phyloP scores from a whole-genome alignment of 495 filamentous ascomycete species.

The Stereocaulon alpinum region DNA sequence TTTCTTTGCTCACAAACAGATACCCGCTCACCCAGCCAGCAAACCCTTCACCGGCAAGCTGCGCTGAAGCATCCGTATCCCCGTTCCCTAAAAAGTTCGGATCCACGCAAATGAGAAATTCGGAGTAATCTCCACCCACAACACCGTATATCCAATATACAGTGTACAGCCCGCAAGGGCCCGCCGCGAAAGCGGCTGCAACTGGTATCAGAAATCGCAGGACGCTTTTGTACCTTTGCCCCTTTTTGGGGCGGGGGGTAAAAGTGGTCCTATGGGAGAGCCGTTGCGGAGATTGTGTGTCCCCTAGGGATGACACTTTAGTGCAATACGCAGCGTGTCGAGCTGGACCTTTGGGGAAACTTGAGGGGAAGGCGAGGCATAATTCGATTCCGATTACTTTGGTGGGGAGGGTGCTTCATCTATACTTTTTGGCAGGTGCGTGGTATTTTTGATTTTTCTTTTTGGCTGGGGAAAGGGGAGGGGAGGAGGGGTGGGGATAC shows the following conservation, averaged over 20 bases:
- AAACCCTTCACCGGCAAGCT: too few relatives aligned
- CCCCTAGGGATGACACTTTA: slow-evolving; percentile 63
- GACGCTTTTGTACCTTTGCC: slow-evolving; percentile 32
- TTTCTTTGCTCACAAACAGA: slow-evolving; percentile 96
- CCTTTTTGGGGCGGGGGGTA: too few relatives aligned
- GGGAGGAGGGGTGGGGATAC: slow-evolving; percentile 25
- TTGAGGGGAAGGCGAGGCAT: slow-evolving; percentile 48
- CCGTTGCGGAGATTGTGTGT: slow-evolving; percentile 89
- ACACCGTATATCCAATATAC: too few relatives aligned
- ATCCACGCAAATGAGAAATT: slow-evolving; percentile 98
- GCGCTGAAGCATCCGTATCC: slow-evolving; percentile 12
- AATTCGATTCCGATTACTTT: slow-evolving; percentile 99
- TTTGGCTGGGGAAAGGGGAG: not conserved
- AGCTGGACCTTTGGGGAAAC: slow-evolving; percentile 25
- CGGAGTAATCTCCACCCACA: slow-evolving; percentile 98
- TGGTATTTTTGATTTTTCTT: slow-evolving; percentile 13
- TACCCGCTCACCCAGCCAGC: not conserved
- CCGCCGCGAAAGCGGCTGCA: slow-evolving; percentile 90
- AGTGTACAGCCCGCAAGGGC: slow-evolving; percentile 91
- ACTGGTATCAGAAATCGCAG: slow-evolving; percentile 98
- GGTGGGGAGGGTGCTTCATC: slow-evolving; percentile 72
- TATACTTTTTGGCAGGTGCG: slow-evolving; percentile 53
- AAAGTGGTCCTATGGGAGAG: slow-evolving; percentile 87
- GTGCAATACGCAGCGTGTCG: slow-evolving; percentile 98
- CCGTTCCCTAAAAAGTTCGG: slow-evolving; percentile 7